Conservation (phyloP, 768 basidiomycete genomes). For the Psilocybe cyanescens region DNA sequence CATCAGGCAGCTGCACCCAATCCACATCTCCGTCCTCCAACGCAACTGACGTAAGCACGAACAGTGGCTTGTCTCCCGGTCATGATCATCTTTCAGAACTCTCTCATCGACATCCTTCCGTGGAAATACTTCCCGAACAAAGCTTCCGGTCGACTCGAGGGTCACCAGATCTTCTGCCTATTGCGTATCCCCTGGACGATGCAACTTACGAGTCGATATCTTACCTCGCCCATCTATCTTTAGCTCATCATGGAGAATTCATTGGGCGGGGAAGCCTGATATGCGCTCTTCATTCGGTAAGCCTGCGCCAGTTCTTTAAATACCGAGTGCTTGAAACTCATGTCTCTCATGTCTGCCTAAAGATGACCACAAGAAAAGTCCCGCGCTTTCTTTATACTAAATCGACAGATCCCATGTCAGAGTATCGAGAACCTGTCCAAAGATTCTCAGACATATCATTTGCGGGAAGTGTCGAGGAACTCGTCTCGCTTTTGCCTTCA, state of each 20-base stretch:
- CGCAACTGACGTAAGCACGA: conserved; percentile 10
- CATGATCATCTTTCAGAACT: conserved; percentile 11
- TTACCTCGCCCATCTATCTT: conserved; percentile 43
- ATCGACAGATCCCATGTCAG: conserved; percentile 39
- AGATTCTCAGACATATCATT: conserved; percentile 27
- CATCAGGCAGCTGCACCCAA: conserved; percentile 11
- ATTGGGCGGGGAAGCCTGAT: conserved; percentile 51
- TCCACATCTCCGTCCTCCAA: conserved; percentile 17
- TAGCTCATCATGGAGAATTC: conserved; percentile 53
- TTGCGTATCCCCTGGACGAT: conserved; percentile 27
- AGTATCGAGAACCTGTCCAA: conserved; percentile 27
- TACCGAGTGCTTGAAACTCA: not conserved
- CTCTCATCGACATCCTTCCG: conserved; percentile 17
- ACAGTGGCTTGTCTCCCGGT: conserved; percentile 8
- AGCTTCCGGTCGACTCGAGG: conserved; percentile 1
- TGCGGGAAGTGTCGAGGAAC: conserved; percentile 29
- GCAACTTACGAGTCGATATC: conserved; percentile 44
- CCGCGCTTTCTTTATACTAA: conserved; percentile 43
- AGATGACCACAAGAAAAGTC: conserved; percentile 39
- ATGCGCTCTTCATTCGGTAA: conserved; percentile 50
- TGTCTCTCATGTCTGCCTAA: not conserved
- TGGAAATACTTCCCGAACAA: conserved; percentile 8
- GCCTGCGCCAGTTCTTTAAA: conserved; percentile 6
- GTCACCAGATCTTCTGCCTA: conserved; percentile 7
- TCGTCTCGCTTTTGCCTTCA: conserved; percentile 38